Evolutionary conservation across 148 eudicot genomes (phyloP).

Genomic region (Rhododendron simsii): DNA sequence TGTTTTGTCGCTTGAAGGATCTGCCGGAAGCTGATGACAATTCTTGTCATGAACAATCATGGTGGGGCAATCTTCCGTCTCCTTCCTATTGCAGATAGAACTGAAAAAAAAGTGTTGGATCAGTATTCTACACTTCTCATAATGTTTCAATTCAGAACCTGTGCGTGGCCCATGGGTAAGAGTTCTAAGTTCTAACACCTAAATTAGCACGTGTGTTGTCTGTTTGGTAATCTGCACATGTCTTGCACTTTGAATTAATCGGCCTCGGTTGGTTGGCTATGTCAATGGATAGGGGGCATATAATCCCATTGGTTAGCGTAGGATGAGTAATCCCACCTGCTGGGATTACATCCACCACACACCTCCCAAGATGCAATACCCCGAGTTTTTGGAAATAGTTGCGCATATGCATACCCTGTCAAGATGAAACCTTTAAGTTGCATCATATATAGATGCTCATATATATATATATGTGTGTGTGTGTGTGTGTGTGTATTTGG

Average conservation of each 20-base stretch:
- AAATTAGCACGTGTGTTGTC: background rate
- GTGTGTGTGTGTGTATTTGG: background rate
- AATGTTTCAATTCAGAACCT: conserved; percentile 60
- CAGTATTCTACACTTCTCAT: conserved; percentile 78
- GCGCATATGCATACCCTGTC: background rate
- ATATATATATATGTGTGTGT: too few species aligned
- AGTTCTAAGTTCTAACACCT: background rate
- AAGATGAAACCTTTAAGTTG: background rate
- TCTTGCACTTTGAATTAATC: background rate
- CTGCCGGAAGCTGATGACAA: conserved; percentile 44
- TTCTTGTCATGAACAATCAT: conserved; percentile 81
- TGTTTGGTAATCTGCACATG: background rate
- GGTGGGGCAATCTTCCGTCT: conserved; percentile 97
- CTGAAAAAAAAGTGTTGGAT: conserved; percentile 55
- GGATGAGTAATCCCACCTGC: background rate
- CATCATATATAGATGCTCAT: background rate
- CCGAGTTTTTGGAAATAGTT: background rate
- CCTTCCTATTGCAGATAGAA: conserved; percentile 72
- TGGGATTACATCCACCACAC: background rate
- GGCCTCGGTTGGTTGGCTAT: background rate
- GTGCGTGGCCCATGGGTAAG: conserved; percentile 87
- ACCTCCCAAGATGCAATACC: background rate
- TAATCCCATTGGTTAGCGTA: background rate
- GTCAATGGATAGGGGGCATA: background rate
- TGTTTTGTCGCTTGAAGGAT: conserved; percentile 41